Percentiles rank a stretch among this genome's conserved stretches.
phyloP scores from a whole-genome alignment of 768 basidiomycete species.

The Polyporus arcularius region DNA sequence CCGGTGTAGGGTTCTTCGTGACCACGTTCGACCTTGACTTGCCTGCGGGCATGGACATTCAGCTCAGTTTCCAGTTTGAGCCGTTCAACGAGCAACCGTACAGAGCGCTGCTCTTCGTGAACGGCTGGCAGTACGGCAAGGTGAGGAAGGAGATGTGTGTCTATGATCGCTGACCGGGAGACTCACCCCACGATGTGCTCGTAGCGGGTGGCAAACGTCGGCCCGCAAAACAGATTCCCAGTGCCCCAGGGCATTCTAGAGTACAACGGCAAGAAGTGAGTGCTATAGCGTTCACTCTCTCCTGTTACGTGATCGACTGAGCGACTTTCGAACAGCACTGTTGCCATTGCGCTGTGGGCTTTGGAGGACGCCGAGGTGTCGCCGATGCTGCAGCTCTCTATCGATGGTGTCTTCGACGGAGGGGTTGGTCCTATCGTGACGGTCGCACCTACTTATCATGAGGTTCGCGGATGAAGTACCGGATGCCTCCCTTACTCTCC shows the following conservation, averaged over 20 bases:
- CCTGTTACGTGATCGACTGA: not conserved
- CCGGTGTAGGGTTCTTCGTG: constrained; percentile 83
- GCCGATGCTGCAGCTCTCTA: constrained; percentile 53
- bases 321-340: constrained; percentile 18
- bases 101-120: constrained; percentile 73
- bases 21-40: constrained; percentile 69
- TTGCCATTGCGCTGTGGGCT: constrained; percentile 68
- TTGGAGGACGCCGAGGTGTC: constrained; percentile 51
- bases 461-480: not conserved
- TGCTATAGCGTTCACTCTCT: not conserved
- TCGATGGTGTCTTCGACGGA: constrained; percentile 65
- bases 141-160: no score
- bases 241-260: constrained; percentile 81
- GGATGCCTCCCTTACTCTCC: no score
- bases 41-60: constrained; percentile 60
- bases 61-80: constrained; percentile 72
- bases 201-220: constrained; percentile 34
- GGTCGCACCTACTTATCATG: constrained; percentile 48
- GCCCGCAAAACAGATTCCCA: constrained; percentile 78
- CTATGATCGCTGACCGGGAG: not conserved
- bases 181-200: not conserved
- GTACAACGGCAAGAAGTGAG: constrained; percentile 71
- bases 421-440: constrained; percentile 56
- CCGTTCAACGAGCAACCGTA: constrained; percentile 59
- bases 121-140: constrained; percentile 92